Base-by-base conservation (phyloP, 345 rosid species). In the Eucalyptus regnans region DNA sequence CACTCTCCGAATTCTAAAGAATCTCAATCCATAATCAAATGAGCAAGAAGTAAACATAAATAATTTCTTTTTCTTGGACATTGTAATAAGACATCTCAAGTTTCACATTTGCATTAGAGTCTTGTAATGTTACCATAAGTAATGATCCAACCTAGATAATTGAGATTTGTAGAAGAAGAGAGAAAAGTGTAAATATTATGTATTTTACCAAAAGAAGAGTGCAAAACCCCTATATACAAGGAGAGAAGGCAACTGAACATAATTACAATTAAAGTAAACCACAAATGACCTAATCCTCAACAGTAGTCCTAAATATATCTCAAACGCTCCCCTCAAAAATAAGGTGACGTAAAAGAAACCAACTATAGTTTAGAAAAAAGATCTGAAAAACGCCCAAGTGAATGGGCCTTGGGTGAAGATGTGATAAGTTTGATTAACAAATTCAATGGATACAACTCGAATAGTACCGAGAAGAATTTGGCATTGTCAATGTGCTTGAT, bases 301-400 rank as follows among this genome's bases (percentile, higher is more conserved):
- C 2, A 5, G 3, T 15, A 66, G 9, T 66, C 41, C 76, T 15
- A n/a, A 15, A 64, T 64, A 64, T 64, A 64, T n/a, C 20, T 64
- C 18, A 14, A n/a, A n/a, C 0, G 10, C 76, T 8, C 37, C 41
- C 41, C 6, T 66, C 0, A 66, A n/a, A 66, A 17, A n/a, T 9
- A 3, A 66, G 20, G 79, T 31, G 22, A 15, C 41, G 8, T 66
- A 31, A 31, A 66, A 17, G 22, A 66, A 66, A 33, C 33, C 22
- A 66, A 66, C 79, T 15, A 13, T 16, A n/a, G 5, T 66, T 66
- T 31, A 8, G 22, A 66, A 9, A 31, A 66, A 66, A 66, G 41
- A 66, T 66, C 0, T 5, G 18, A 66, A 60, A 66, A 66, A 31
- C 0, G 11, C 20, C 11, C 20, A 66, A 9, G 11, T 15, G 22